A percentile compares a stretch with the other conserved stretches of the same genome.
These are phyloP conservation scores for Aspergillus awamori DNA, from an alignment of 2,329 filamentous ascomycete species.

Conservation along the genomic window DNA sequence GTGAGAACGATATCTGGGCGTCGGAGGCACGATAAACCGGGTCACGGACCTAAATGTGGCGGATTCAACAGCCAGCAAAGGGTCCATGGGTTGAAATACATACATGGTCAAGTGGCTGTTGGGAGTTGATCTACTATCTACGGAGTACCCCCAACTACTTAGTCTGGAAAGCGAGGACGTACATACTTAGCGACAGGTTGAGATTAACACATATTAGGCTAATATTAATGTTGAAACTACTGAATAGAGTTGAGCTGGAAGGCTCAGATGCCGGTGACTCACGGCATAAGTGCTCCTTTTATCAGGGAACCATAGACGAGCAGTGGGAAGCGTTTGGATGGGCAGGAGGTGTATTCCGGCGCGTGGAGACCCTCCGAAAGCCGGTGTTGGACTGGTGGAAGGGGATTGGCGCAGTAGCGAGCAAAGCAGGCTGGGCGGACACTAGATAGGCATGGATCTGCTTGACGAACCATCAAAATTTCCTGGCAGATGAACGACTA, in stretches of 20 bases:
- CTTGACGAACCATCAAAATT: slow-evolving; percentile 12
- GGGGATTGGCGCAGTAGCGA: slow-evolving; percentile 16
- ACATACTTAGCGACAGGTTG: not conserved
- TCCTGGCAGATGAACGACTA: slow-evolving; percentile 6
- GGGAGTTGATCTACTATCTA: slow-evolving; percentile 16
- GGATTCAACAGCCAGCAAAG: slow-evolving; percentile 29
- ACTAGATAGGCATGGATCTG: slow-evolving; percentile 14
- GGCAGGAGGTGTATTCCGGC: slow-evolving; percentile 1
- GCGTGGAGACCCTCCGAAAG: slow-evolving; percentile 5
- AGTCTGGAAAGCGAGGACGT: not conserved
- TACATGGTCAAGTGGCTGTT: slow-evolving; percentile 38
- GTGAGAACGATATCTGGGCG: slow-evolving; percentile 36
- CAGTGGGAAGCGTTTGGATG: not conserved
- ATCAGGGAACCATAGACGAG: not conserved
- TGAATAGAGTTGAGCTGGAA: not conserved
- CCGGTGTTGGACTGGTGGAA: slow-evolving; percentile 2
- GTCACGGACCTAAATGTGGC: slow-evolving; percentile 19
- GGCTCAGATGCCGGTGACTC: not conserved
- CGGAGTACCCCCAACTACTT: not conserved
- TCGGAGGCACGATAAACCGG: slow-evolving; percentile 31
- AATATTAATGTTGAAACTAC: slow-evolving; percentile 2
- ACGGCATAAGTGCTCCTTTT: not conserved
- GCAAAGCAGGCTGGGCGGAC: slow-evolving; percentile 7
- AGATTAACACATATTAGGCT: not conserved
- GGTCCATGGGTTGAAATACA: slow-evolving; percentile 44